Evolutionary conservation across 352 stramenopile genomes (phyloP).

Genomic region (Phytophthora citrophthora): DNA sequence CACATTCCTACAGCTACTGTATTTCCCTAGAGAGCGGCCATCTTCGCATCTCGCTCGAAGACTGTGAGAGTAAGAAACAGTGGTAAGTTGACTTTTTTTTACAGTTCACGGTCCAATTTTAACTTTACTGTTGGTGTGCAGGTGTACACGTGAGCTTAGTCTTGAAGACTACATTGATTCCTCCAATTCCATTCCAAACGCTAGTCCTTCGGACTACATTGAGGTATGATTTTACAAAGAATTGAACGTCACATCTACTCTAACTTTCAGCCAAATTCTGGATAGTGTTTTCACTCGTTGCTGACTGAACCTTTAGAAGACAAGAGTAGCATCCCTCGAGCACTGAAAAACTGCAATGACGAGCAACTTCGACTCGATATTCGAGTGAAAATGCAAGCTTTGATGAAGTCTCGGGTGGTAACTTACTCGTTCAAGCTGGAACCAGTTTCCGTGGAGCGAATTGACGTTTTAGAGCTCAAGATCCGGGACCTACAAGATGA

Average conservation of each 20-base stretch:
- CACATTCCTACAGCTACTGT: constrained; percentile 6
- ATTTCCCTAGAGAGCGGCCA: constrained; percentile 5
- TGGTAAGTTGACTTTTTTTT: constrained; percentile 11
- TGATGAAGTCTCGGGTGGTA: constrained; percentile 11
- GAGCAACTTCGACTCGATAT: constrained; percentile 12
- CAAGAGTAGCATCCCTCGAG: neutral
- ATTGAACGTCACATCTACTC: too few relatives aligned
- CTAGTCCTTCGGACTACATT: constrained; percentile 4
- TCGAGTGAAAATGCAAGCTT: constrained; percentile 14
- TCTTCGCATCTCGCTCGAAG: constrained; percentile 20
- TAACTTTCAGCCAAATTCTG: neutral
- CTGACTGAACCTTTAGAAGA: neutral
- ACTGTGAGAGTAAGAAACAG: constrained; percentile 21
- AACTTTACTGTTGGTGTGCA: constrained; percentile 1
- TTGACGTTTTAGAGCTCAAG: constrained; percentile 20
- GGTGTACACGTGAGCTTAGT: neutral
- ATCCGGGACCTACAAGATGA: constrained; percentile 21
- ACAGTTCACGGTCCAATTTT: neutral
- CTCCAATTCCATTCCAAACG: constrained; percentile 7
- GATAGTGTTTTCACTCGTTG: constrained; percentile 14
- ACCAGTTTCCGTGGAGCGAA: constrained; percentile 6
- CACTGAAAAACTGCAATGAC: constrained; percentile 4
- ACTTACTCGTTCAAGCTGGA: constrained; percentile 13
- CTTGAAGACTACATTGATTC: constrained; percentile 5
- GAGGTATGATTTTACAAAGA: neutral